Conservation (phyloP, 441 rosid species). For the Daphne laureola region DNA sequence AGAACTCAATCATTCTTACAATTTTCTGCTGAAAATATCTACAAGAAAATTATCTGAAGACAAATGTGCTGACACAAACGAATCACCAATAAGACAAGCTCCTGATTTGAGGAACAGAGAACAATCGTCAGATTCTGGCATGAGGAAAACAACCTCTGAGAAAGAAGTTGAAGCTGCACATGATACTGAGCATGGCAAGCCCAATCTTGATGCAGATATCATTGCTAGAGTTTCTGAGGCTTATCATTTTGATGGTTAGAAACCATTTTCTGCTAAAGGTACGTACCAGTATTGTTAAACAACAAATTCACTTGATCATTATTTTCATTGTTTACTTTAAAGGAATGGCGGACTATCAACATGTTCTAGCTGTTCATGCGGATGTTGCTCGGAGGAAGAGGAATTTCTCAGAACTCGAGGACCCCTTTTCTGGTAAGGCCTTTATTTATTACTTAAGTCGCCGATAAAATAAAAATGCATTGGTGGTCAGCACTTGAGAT, state of each 20-base stretch:
- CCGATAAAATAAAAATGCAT: not conserved
- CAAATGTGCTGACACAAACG: conserved; percentile 18
- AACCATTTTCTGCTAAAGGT: conserved; percentile 1
- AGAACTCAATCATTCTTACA: conserved; percentile 45
- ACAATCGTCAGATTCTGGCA: conserved; percentile 15
- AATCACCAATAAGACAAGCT: conserved; percentile 13
- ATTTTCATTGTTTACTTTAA: conserved; percentile 10
- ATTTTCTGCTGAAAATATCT: conserved; percentile 50
- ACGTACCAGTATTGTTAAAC: not conserved
- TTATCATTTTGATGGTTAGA: conserved; percentile 69
- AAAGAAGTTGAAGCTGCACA: conserved; percentile 19
- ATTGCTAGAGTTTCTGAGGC: conserved; percentile 64
- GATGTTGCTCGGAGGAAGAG: conserved; percentile 63
- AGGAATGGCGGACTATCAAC: conserved; percentile 98
- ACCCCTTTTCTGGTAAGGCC: conserved; percentile 40
- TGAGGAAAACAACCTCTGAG: conserved; percentile 12
- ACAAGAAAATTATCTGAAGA: conserved; percentile 28
- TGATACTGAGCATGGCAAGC: conserved; percentile 18
- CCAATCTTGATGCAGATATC: conserved; percentile 57
- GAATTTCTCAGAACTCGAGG: conserved; percentile 48
- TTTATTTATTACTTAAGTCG: conserved; percentile 9
- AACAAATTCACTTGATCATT: conserved; percentile 5
- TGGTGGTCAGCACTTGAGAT: not conserved
- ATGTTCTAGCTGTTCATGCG: conserved; percentile 86
- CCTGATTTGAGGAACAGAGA: conserved; percentile 8